Percentiles rank a stretch among this genome's conserved stretches.
These are phyloP conservation scores for Nemania sp. DNA, from an alignment of 2,329 filamentous ascomycete species.

Conservation along the genomic window DNA sequence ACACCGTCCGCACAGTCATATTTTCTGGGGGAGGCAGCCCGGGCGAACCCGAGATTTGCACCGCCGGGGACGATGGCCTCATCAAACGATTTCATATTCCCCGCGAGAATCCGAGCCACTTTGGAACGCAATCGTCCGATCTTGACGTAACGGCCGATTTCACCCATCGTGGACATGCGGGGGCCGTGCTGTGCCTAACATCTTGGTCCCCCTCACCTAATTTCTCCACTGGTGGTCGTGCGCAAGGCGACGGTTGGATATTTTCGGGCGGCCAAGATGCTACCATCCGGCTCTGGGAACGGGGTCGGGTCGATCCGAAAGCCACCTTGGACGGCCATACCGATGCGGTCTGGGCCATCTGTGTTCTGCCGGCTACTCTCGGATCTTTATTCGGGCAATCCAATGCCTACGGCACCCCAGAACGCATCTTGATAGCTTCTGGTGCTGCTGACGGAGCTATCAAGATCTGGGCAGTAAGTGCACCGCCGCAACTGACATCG, in stretches of 20 bases:
- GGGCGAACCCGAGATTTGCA: slow-evolving; percentile 95
- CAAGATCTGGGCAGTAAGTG: slow-evolving; percentile 91
- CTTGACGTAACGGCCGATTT: slow-evolving; percentile 92
- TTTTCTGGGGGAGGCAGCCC: slow-evolving; percentile 96
- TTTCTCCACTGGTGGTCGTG: slow-evolving; percentile 85
- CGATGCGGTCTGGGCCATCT: slow-evolving; percentile 94
- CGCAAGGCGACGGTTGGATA: slow-evolving; percentile 93
- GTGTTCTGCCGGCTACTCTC: slow-evolving; percentile 83
- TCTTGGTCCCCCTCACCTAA: slow-evolving; percentile 86
- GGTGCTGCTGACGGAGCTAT: slow-evolving; percentile 90
- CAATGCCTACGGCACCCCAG: slow-evolving; percentile 75
- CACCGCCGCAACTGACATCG: slow-evolving; percentile 82
- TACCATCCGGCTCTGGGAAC: slow-evolving; percentile 92
- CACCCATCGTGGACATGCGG: slow-evolving; percentile 91
- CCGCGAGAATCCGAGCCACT: slow-evolving; percentile 65
- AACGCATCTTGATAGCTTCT: slow-evolving; percentile 87
- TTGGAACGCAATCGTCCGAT: slow-evolving; percentile 65
- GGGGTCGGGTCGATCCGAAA: slow-evolving; percentile 91
- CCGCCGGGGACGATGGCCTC: slow-evolving; percentile 90
- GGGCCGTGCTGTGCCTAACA: slow-evolving; percentile 82
- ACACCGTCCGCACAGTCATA: slow-evolving; percentile 91
- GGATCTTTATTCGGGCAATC: slow-evolving; percentile 78
- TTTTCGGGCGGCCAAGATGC: slow-evolving; percentile 96
- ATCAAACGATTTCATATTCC: slow-evolving; percentile 98
- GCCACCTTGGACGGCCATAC: slow-evolving; percentile 92